Evolutionary conservation across 2,329 filamentous ascomycete species (phyloP).

Genomic region (Phialocephala sp.): DNA sequence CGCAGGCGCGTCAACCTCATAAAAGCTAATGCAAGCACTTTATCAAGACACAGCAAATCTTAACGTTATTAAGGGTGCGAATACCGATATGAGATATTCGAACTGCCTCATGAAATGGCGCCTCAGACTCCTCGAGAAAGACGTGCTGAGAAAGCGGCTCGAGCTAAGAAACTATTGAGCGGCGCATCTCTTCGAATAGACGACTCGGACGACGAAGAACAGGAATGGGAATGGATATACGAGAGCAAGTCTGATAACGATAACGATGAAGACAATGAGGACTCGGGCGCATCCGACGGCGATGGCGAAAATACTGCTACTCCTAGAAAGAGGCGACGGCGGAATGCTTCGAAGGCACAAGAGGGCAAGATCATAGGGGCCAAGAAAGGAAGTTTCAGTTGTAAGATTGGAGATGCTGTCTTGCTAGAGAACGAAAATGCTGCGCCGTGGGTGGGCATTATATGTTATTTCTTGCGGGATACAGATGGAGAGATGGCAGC

Average conservation of each 20-base stretch:
- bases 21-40: constrained; percentile 31
- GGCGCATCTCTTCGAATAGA: constrained; percentile 61
- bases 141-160: constrained; percentile 42
- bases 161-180: constrained; percentile 48
- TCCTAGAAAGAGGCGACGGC: constrained; percentile 33
- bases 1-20: constrained; percentile 29
- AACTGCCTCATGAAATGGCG: constrained; percentile 40
- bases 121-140: constrained; percentile 27
- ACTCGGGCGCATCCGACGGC: constrained; percentile 27
- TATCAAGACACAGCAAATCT: constrained; percentile 17
- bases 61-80: constrained; percentile 6
- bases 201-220: constrained; percentile 76
- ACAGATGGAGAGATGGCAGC: constrained; percentile 79
- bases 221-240: constrained; percentile 84
- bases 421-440: constrained; percentile 86
- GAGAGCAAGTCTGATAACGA: constrained; percentile 31
- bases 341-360: constrained; percentile 36
- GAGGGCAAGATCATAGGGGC: constrained; percentile 74
- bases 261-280: constrained; percentile 19
- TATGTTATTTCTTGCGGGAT: constrained; percentile 79
- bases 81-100: constrained; percentile 10
- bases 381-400: constrained; percentile 77
- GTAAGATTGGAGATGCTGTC: constrained; percentile 80
- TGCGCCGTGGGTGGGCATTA: constrained; percentile 90
- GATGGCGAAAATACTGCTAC: constrained; percentile 24